Percentiles rank a stretch among this genome's conserved stretches.
phyloP scores from a whole-genome alignment of 179 eudicot species.

The Silene vulgaris region DNA sequence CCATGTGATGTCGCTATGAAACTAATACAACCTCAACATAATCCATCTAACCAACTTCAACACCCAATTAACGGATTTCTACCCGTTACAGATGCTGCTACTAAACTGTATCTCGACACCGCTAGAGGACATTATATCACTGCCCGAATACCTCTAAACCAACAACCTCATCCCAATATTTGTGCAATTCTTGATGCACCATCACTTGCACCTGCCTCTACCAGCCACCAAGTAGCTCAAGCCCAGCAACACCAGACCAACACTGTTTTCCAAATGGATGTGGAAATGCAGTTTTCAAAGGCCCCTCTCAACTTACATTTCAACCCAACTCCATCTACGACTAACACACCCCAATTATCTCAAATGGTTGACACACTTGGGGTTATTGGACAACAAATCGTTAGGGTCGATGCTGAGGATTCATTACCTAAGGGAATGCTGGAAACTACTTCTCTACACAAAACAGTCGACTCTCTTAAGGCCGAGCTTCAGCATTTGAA shows the following conservation, averaged over 20 bases:
- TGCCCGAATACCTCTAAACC: slow-evolving; percentile 25
- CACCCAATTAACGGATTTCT: slow-evolving; percentile 10
- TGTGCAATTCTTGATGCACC: slow-evolving; percentile 7
- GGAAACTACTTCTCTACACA: slow-evolving; percentile 16
- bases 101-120: slow-evolving; percentile 28
- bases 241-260: too few relatives aligned
- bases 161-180: slow-evolving; percentile 7
- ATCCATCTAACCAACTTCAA: slow-evolving; percentile 19
- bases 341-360: slow-evolving; percentile 19
- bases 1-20: background rate
- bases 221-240: background rate
- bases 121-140: slow-evolving; percentile 32
- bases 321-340: slow-evolving; percentile 15
- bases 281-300: too few relatives aligned
- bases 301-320: too few relatives aligned
- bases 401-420: background rate
- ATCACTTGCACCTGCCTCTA: too few relatives aligned
- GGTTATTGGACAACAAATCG: slow-evolving; percentile 9
- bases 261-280: too few relatives aligned
- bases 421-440: too few relatives aligned
- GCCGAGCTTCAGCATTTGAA: slow-evolving; percentile 27
- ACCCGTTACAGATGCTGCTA: slow-evolving; percentile 13
- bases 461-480: slow-evolving; percentile 27
- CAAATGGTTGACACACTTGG: slow-evolving; percentile 22
- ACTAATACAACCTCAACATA: slow-evolving; percentile 16